phyloP scores from a whole-genome alignment of 2,329 filamentous ascomycete genomes.

The Fusarium torulosum region DNA sequence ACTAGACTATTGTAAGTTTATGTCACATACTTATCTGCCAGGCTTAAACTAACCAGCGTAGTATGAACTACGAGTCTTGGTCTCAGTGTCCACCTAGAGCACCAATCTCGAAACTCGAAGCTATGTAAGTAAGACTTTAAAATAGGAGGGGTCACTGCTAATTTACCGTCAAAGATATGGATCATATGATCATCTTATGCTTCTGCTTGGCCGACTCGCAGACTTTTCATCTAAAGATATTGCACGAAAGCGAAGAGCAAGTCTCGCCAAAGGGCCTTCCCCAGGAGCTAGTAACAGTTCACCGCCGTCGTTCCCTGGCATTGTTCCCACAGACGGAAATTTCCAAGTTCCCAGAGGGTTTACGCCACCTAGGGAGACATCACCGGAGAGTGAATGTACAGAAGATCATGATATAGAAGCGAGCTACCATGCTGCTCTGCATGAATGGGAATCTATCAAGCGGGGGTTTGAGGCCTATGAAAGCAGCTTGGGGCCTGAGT shows the following conservation, averaged over 20 bases:
- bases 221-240: conserved; percentile 84
- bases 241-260: conserved; percentile 78
- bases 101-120: conserved; percentile 80
- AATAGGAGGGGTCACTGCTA: neutral
- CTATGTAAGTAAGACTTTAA: conserved; percentile 65
- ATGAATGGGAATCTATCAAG: conserved; percentile 83
- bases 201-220: conserved; percentile 83
- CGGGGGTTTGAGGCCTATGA: conserved; percentile 77
- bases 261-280: conserved; percentile 49
- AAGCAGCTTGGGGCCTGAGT: conserved; percentile 77
- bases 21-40: neutral
- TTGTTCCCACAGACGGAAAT: conserved; percentile 65
- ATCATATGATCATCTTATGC: conserved; percentile 86
- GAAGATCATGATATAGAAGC: conserved; percentile 71
- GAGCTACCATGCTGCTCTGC: conserved; percentile 75
- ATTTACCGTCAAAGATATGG: conserved; percentile 74
- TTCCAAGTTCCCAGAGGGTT: conserved; percentile 67
- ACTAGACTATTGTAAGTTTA: conserved; percentile 82
- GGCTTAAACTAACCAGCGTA: conserved; percentile 54
- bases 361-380: conserved; percentile 61
- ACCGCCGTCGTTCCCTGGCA: conserved; percentile 65
- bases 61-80: conserved; percentile 84
- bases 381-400: conserved; percentile 57
- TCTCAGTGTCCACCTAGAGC: conserved; percentile 89
- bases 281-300: conserved; percentile 49